phyloP scores from a whole-genome alignment of 129 eudicot species.

The Ambrosia artemisiifolia region DNA sequence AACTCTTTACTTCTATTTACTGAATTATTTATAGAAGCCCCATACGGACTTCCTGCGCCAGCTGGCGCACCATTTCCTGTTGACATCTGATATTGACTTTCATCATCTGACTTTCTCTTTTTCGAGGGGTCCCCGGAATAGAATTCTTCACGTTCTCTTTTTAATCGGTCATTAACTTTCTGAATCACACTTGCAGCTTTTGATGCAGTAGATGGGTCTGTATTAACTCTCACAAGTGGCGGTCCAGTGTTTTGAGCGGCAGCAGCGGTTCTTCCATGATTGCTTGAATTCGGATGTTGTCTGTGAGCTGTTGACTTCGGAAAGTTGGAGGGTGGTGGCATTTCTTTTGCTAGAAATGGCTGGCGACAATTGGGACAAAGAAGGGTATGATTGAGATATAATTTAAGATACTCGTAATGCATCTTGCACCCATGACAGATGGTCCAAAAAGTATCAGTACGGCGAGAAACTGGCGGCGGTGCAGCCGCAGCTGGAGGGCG shows the following conservation, averaged over 20 bases:
- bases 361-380: slow-evolving; percentile 70
- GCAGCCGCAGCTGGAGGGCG: slow-evolving; percentile 32
- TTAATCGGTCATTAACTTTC: slow-evolving; percentile 58
- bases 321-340: slow-evolving; percentile 60
- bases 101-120: slow-evolving; percentile 49
- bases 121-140: slow-evolving; percentile 45
- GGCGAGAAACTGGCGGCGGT: slow-evolving; percentile 27
- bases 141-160: slow-evolving; percentile 57
- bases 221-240: slow-evolving; percentile 9
- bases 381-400: slow-evolving; percentile 69
- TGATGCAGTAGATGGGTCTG: slow-evolving; percentile 51
- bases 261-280: slow-evolving; percentile 30
- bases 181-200: slow-evolving; percentile 61
- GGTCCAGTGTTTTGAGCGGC: slow-evolving; percentile 32
- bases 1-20: slow-evolving; percentile 53
- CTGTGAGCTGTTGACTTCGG: slow-evolving; percentile 41
- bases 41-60: slow-evolving; percentile 24
- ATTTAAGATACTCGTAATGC: slow-evolving; percentile 82
- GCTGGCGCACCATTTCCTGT: slow-evolving; percentile 36
- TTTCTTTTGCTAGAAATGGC: slow-evolving; percentile 78
- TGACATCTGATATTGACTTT: slow-evolving; percentile 29
- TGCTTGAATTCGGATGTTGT: slow-evolving; percentile 35
- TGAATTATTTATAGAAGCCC: slow-evolving; percentile 24
- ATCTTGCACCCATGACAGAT: slow-evolving; percentile 75
- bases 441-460: slow-evolving; percentile 86